Evolutionary conservation across 768 basidiomycete genomes (phyloP), one percentile per base, ranked within the genome.

Genomic region (Auricularia cornea): DNA sequence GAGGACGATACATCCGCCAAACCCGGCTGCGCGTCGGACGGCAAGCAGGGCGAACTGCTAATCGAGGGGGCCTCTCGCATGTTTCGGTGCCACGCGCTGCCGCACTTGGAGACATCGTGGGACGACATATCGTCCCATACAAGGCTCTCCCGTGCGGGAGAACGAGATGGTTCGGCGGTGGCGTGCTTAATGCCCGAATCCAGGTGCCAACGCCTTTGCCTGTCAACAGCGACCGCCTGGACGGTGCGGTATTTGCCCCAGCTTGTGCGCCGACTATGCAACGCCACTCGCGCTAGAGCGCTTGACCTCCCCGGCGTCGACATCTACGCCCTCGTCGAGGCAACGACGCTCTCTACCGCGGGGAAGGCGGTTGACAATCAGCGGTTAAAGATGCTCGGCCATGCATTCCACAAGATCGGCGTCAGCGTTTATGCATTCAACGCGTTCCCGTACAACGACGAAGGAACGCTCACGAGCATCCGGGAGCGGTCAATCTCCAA

Each of bases 341-440:
- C 90, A 4, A 80, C 90, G 28, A 92, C 90, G 1, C 76, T 92
- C 12, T 93, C 93, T 1, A 79, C 79, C 33, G 81, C 87, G 5
- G 70, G 70, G 35, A 80, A 84, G 6, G 81, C 82, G 10, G 91
- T 84, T 75, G 90, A 81, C 73, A 95, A 94, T 66, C 91, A 96
- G 69, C 84, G 90, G 0, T 72, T 95, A 62, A 94, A 96, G 72
- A 94, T 91, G 0, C 77, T 95, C 6, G 94, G 94, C 11, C 94
- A 96, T 69, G 83, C 88, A 0, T 90, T 93, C 1, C 78, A 93
- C 51, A 87, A 93, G 69, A 73, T 94, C 29, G 83, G 85, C 59
- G 85, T 85, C 3, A 88, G 88, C 26, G 84, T 92, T 2, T 84
- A 93, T 69, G 75, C 91, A 3, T 87, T 88, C 75, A 90, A 89